These are phyloP conservation scores for Globisporangium paddicum DNA, from an alignment of 352 stramenopile genomes.

Conservation along the genomic window DNA sequence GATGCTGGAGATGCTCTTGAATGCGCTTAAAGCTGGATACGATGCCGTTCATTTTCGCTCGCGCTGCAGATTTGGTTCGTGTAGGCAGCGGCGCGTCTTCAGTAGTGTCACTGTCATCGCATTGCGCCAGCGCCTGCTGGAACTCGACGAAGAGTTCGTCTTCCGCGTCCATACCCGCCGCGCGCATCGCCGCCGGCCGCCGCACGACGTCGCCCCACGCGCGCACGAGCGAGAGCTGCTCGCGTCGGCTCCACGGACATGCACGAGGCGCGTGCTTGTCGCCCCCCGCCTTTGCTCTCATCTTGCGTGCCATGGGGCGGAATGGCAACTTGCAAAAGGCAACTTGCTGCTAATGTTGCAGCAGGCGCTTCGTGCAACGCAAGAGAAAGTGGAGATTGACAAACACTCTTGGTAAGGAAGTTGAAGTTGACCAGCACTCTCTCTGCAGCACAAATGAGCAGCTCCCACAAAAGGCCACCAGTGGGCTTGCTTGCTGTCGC, in stretches of 20 bases:
- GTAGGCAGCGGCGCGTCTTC: neutral
- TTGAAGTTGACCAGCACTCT: conserved; percentile 1
- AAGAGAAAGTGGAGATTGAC: neutral
- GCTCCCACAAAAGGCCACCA: no score
- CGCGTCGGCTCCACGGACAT: neutral
- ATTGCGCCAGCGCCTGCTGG: neutral
- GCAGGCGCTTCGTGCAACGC: neutral
- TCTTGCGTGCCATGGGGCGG: neutral
- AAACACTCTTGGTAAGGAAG: neutral
- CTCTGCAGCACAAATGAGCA: neutral
- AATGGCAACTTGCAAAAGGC: neutral
- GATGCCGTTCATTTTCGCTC: neutral
- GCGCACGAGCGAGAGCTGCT: neutral
- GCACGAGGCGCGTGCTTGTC: no score
- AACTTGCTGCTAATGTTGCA: neutral
- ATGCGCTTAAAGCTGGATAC: neutral
- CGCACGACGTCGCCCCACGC: neutral
- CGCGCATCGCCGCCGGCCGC: neutral
- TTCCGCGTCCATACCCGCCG: neutral
- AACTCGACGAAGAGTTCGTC: neutral
- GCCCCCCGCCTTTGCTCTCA: neutral
- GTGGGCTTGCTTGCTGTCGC: conserved; percentile 16
- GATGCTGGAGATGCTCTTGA: neutral
- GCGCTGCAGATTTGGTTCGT: neutral
- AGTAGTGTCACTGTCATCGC: neutral